phyloP scores from a whole-genome alignment of 2,329 filamentous ascomycete genomes.

The Huntiella decipiens region DNA sequence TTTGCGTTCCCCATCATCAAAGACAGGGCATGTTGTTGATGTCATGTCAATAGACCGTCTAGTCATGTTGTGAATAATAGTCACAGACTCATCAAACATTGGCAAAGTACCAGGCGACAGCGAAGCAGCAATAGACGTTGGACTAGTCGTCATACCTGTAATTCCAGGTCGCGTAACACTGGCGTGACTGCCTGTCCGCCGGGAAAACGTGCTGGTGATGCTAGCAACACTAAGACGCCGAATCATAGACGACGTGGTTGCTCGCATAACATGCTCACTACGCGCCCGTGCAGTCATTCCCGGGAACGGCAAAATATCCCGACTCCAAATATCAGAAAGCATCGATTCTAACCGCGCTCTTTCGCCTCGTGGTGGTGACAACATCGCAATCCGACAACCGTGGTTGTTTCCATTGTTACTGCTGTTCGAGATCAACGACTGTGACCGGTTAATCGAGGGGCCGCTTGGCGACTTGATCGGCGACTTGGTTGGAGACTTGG shows the following conservation, averaged over 20 bases:
- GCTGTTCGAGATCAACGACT: conserved; percentile 50
- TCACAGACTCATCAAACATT: conserved; percentile 8
- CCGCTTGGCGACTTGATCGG: conserved; percentile 32
- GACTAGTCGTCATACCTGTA: conserved; percentile 3
- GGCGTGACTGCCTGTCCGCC: conserved; percentile 42
- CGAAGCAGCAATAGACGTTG: conserved; percentile 2
- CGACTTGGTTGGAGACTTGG: conserved; percentile 24
- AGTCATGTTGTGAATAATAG: conserved; percentile 8
- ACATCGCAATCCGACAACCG: conserved; percentile 36
- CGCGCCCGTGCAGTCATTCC: conserved; percentile 51
- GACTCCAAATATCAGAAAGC: conserved; percentile 67
- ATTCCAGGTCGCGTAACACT: conserved; percentile 16
- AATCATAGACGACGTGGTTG: conserved; percentile 72
- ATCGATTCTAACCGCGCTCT: conserved; percentile 57
- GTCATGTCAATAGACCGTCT: conserved; percentile 9
- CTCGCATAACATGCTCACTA: conserved; percentile 53
- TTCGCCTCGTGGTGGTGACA: conserved; percentile 58
- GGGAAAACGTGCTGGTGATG: conserved; percentile 57
- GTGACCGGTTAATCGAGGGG: conserved; percentile 52
- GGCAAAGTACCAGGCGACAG: conserved; percentile 5
- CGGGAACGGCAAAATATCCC: conserved; percentile 61
- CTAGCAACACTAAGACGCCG: conserved; percentile 71
- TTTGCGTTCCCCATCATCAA: neutral
- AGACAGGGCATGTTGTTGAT: conserved; percentile 1
- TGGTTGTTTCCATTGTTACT: conserved; percentile 22